A percentile compares a stretch with the other conserved stretches of the same genome.
These are phyloP conservation scores for Vigna hirtella DNA, from an alignment of 306 rosid genomes.

Conservation along the genomic window DNA sequence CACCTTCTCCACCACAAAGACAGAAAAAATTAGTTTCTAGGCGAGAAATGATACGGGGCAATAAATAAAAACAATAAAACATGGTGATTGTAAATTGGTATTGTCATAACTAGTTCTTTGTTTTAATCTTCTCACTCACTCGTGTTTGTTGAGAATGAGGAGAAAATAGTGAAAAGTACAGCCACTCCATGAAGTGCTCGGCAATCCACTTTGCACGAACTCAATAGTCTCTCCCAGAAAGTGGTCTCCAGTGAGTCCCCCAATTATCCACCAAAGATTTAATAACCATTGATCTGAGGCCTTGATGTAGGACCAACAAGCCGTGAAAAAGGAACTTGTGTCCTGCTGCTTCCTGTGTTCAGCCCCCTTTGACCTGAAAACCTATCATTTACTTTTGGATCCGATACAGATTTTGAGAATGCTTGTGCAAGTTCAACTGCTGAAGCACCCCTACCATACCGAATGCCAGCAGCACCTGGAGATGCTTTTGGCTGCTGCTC, in stretches of 20 bases:
- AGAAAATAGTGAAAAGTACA: constrained; percentile 41
- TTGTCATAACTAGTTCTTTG: constrained; percentile 37
- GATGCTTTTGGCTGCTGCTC: constrained; percentile 71
- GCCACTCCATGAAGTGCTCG: constrained; percentile 28
- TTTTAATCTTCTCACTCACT: constrained; percentile 45
- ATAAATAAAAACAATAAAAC: constrained; percentile 17
- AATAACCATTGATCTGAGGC: constrained; percentile 95
- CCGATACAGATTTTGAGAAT: constrained; percentile 88
- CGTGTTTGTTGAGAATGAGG: constrained; percentile 38
- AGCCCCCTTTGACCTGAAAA: constrained; percentile 63
- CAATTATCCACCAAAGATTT: constrained; percentile 40
- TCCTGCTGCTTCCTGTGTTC: constrained; percentile 58
- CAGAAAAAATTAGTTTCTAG: constrained; percentile 19
- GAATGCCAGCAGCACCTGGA: constrained; percentile 53
- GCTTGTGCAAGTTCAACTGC: constrained; percentile 95
- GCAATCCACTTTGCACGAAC: constrained; percentile 45
- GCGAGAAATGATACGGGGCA: constrained; percentile 37
- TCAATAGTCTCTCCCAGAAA: constrained; percentile 45
- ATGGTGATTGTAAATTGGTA: constrained; percentile 38
- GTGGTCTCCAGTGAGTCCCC: constrained; percentile 34
- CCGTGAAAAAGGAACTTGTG: constrained; percentile 87
- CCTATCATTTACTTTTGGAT: constrained; percentile 63
- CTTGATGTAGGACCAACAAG: constrained; percentile 81
- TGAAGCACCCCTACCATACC: constrained; percentile 80
- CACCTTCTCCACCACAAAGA: constrained; percentile 38